A percentile compares a stretch with the other conserved stretches of the same genome.
Evolutionary conservation across 2,329 filamentous ascomycete species (phyloP).

Genomic region (Fusarium annulatum): DNA sequence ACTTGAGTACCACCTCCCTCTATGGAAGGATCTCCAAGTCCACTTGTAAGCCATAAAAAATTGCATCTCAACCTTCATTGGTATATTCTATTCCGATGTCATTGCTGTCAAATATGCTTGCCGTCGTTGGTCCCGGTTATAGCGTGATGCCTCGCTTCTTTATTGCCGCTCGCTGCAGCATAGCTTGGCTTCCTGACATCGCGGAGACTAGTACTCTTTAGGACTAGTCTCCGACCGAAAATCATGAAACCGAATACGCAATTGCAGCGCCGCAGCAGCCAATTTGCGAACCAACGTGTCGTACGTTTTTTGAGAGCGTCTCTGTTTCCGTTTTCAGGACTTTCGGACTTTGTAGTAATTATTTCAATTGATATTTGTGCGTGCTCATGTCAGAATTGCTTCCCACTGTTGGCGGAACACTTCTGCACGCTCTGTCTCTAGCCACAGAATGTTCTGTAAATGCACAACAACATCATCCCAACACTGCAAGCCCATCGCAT

Average conservation of each 20-base stretch:
- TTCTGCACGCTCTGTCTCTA: conserved; percentile 23
- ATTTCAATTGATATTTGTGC: neutral
- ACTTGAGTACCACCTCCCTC: neutral
- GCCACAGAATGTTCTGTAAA: conserved; percentile 32
- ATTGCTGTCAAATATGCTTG: neutral
- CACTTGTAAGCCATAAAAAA: too few relatives aligned
- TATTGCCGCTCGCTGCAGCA: neutral
- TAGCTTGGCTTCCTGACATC: neutral
- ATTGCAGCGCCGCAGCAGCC: neutral
- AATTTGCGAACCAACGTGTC: neutral
- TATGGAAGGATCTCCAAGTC: rapidly evolving
- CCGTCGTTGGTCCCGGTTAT: neutral
- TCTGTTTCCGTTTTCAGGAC: neutral
- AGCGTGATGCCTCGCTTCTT: neutral
- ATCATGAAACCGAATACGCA: conserved; percentile 26
- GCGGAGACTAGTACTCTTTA: conserved; percentile 38
- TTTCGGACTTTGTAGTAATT: neutral
- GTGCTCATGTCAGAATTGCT: conserved; percentile 12
- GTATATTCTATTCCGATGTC: too few relatives aligned
- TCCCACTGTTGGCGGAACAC: conserved; percentile 31
- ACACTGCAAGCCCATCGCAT: conserved; percentile 3
- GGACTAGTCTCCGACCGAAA: conserved; percentile 49
- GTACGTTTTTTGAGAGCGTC: neutral
- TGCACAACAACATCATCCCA: conserved; percentile 34
- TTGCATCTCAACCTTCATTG: rapidly evolving